Evolutionary conservation across 1,284 basidiomycete species (phyloP).

Genomic region (Moesziomyces sp.): DNA sequence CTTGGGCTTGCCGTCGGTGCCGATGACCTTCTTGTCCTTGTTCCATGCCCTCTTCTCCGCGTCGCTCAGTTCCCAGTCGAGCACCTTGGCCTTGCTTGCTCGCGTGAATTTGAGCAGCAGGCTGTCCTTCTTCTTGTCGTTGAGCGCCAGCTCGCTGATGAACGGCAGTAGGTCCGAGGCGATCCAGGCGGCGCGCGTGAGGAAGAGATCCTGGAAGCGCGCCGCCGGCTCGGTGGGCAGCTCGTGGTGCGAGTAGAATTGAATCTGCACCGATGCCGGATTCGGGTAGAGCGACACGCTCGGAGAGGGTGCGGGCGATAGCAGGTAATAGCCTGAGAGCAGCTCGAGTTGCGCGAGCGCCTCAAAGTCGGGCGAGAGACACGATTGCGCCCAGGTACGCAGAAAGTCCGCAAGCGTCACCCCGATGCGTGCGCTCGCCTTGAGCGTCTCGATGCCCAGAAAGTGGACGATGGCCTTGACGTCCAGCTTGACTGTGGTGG

Average conservation of each 20-base stretch:
- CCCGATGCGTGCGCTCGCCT: constrained; percentile 23
- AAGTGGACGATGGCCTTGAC: constrained; percentile 39
- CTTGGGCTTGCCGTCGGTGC: constrained; percentile 18
- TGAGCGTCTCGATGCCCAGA: constrained; percentile 51
- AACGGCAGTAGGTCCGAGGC: constrained; percentile 68
- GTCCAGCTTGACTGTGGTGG: constrained; percentile 32
- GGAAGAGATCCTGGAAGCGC: constrained; percentile 65
- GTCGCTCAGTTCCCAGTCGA: constrained; percentile 36
- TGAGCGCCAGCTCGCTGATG: constrained; percentile 46
- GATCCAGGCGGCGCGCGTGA: constrained; percentile 57
- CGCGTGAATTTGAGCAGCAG: constrained; percentile 57
- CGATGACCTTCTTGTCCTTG: constrained; percentile 37
- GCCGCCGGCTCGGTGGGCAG: constrained; percentile 60
- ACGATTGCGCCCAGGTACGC: constrained; percentile 22
- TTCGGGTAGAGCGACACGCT: constrained; percentile 19
- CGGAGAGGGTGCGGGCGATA: constrained; percentile 46
- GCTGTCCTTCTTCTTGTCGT: constrained; percentile 46
- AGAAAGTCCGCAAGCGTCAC: constrained; percentile 35
- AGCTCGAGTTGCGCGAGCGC: constrained; percentile 19
- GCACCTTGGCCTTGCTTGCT: constrained; percentile 42
- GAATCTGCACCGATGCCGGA: constrained; percentile 38
- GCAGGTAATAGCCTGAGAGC: constrained; percentile 46
- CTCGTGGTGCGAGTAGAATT: constrained; percentile 56
- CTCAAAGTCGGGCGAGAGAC: constrained; percentile 26
- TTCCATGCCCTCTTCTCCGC: constrained; percentile 31